Evolutionary conservation across 176 grass and related monocot genomes (phyloP), one percentile per base, ranked within the genome.

Genomic region (Oryza australiensis): DNA sequence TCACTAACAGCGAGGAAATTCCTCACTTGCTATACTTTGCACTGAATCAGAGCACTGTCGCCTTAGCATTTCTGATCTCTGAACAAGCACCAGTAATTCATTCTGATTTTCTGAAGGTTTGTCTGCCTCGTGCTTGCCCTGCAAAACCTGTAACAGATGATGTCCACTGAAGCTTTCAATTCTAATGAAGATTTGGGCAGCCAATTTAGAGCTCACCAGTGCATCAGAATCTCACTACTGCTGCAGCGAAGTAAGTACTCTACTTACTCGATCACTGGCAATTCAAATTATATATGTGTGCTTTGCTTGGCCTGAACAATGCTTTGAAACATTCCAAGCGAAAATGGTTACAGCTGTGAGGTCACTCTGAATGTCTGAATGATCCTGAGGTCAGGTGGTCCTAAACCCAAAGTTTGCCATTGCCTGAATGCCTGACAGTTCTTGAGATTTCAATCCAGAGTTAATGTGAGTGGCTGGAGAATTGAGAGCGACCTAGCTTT

Each of bases 1-100:
- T 66, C 55, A 55, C 53, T 20, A 85, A 65, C 77, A 81, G 77
- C 64, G 48, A 42, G 72, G 16, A 64, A 66, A 67, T 80, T 27
- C 14, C n/a, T 35, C 24, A 24, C 32, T 18, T 65, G 6, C 65
- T 6, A 55, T 30, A 30, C 38, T 70, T 66, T 57, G 26, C 28
- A 20, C 24, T 23, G 22, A 14, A 48, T 3, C 14, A 55, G 34
- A 55, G 34, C 13, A 6, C n/a, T 7, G 13, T 45, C 14, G 1
- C 30, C 1, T 59, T 55, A 18, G 1, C 51, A 7, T n/a, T 55
- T 55, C 51, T 55, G 51, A n/a, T 32, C 3, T 12, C 60, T 74
- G 33, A 66, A 67, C 42, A 62, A 15, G 62, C 26, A n/a, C 8
- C 27, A 35, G 22, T 30, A 3, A 38, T 41, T n/a, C 66, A 66